A percentile compares a stretch with the other conserved stretches of the same genome.
These are phyloP conservation scores for Sporothrix brunneoviolacea DNA, from an alignment of 2,329 filamentous ascomycete species.

Conservation along the genomic window DNA sequence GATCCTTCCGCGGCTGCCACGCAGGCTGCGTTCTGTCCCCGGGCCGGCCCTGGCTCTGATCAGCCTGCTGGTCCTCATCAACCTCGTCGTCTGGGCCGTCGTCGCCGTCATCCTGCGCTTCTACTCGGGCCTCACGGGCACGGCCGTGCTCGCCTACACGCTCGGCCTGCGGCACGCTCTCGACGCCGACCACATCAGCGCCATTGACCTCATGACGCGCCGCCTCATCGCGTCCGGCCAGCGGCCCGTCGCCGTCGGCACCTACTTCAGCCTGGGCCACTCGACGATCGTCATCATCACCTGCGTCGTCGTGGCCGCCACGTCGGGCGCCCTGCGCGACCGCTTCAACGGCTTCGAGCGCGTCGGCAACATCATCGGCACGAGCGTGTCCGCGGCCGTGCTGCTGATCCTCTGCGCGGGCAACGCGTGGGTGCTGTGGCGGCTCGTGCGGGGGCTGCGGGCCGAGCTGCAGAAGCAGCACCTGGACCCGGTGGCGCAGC, in stretches of 20 bases:
- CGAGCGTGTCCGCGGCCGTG: constrained; percentile 76
- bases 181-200: constrained; percentile 82
- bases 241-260: constrained; percentile 83
- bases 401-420: constrained; percentile 74
- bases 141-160: constrained; percentile 79
- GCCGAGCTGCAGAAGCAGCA: constrained; percentile 45
- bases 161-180: constrained; percentile 90
- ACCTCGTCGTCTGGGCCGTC: constrained; percentile 49
- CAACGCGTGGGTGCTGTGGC: constrained; percentile 80
- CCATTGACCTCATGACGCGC: constrained; percentile 92
- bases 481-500: no score
- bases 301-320: constrained; percentile 86
- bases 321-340: constrained; percentile 72
- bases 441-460: constrained; percentile 62
- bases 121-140: constrained; percentile 60
- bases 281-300: constrained; percentile 89
- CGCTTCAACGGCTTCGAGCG: constrained; percentile 74
- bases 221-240: constrained; percentile 80
- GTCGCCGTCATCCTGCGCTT: constrained; percentile 47
- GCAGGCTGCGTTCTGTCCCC: constrained; percentile 25
- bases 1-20: constrained; percentile 20
- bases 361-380: constrained; percentile 84
- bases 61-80: constrained; percentile 40
- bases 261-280: constrained; percentile 89
- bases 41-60: constrained; percentile 41